Evolutionary conservation across 106 monocot genomes (phyloP), one percentile per base, ranked within the genome.

Genomic region (Platanthera zijinensis): DNA sequence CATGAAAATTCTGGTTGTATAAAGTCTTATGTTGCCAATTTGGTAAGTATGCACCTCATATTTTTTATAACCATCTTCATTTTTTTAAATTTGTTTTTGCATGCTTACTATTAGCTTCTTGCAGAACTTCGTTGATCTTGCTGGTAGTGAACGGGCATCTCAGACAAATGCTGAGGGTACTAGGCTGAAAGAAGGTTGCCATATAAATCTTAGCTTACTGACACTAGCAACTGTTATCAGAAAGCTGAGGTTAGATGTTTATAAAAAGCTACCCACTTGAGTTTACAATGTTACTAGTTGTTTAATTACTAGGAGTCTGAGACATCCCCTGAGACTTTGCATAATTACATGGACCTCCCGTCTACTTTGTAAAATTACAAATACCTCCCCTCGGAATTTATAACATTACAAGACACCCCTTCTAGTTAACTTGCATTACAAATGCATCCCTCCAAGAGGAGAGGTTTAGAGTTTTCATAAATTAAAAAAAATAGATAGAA

Each of bases 61-160:
- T 47, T 75, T 5, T 56, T 5, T 57, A 0, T 21, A 46, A 67
- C 49, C 68, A 25, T n/a, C 64, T 10, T 18, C 8, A 25, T 70
- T 57, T 52, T 10, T 77, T 14, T 48, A 9, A 72, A 72, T n/a
- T 39, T 7, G 7, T 0, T 57, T 22, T 39, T 10, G 25, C 3
- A 79, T 75, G 30, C 61, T 21, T 28, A 66, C 51, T 13, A 50
- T 71, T 82, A 46, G 13, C 50, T 74, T 77, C 52, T 52, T 83
- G 82, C 86, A 99, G 99, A 99, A 99, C 71, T 89, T 99, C 75
- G 99, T 99, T 57, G 99, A 99, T 53, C 99, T 99, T 80, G 99
- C 99, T 25, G 99, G 99, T 52, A 99, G 99, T 81, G 99, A 99
- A 75, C 80, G 94, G 56, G 88, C 84, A 11, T 91, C 94, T 61